A percentile compares a stretch with the other conserved stretches of the same genome.
Conservation (phyloP, 75 land plant species). For the Azolla pinnata region DNA sequence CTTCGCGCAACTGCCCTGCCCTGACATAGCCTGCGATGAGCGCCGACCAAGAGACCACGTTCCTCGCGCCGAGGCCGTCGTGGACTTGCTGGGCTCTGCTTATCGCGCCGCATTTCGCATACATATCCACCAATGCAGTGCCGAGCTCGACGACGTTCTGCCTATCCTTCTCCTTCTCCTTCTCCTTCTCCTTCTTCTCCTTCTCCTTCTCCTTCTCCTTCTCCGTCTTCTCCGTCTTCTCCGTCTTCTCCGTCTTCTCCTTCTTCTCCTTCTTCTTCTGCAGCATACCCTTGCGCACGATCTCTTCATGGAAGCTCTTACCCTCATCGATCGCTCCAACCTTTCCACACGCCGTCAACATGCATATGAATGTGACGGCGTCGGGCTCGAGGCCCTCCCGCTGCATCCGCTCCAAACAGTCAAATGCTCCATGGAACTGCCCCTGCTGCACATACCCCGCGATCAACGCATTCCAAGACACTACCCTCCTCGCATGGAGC, state of each 20-base stretch:
- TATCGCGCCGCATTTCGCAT: conserved; percentile 22
- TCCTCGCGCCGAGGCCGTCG: not conserved
- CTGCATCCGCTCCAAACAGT: conserved; percentile 16
- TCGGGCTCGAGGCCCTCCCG: conserved; percentile 11
- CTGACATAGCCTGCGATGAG: conserved; percentile 10
- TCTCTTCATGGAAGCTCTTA: conserved; percentile 8
- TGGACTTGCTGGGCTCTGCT: conserved; percentile 12
- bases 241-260: too few species aligned
- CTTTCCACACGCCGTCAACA: conserved; percentile 17
- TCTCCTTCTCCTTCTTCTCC: too few species aligned
- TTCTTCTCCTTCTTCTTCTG: too few species aligned
- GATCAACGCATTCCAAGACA: conserved; percentile 26
- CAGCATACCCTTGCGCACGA: conserved; percentile 14
- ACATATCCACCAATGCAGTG: conserved; percentile 24
- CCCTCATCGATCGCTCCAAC: conserved; percentile 13
- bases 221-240: too few species aligned
- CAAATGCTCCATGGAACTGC: conserved; percentile 5
- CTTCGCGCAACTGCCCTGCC: not conserved
- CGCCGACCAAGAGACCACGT: conserved; percentile 15
- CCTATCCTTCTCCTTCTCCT: too few species aligned
- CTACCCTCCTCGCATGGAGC: conserved; percentile 13
- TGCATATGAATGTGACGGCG: conserved; percentile 9
- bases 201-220: too few species aligned
- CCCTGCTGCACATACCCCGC: conserved; percentile 12
- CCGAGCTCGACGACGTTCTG: conserved; percentile 12